Conservation (phyloP, 2,329 filamentous ascomycete genomes). For the Cladosporium colombiae region DNA sequence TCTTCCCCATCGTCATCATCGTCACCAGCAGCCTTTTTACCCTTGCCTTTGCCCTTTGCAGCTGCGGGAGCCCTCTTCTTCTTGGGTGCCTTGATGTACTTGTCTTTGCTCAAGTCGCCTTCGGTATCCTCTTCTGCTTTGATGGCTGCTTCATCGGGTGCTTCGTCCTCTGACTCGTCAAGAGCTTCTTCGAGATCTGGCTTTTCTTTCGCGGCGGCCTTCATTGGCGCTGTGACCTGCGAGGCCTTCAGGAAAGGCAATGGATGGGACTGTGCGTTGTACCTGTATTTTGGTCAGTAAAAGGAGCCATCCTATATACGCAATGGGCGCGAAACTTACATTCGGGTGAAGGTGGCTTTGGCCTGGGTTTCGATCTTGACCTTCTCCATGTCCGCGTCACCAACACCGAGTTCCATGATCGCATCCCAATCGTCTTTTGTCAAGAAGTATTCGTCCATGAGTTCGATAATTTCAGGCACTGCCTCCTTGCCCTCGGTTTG, state of each 20-base stretch:
- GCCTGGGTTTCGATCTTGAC: constrained; percentile 81
- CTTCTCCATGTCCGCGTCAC: constrained; percentile 72
- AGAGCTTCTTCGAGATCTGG: constrained; percentile 96
- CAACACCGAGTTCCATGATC: constrained; percentile 87
- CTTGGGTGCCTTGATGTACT: constrained; percentile 92
- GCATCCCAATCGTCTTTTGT: constrained; percentile 94
- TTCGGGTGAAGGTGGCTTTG: constrained; percentile 85
- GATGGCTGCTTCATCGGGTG: constrained; percentile 45
- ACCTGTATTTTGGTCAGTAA: constrained; percentile 53
- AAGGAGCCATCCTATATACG: not conserved
- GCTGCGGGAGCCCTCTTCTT: constrained; percentile 56
- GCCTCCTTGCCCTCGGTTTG: constrained; percentile 78
- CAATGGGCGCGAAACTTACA: constrained; percentile 58
- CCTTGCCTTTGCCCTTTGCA: constrained; percentile 49
- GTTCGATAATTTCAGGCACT: constrained; percentile 79
- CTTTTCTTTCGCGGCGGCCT: constrained; percentile 68
- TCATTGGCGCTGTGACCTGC: constrained; percentile 71
- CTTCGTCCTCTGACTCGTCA: constrained; percentile 75
- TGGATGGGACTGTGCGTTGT: constrained; percentile 84
- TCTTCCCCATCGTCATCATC: constrained; percentile 44
- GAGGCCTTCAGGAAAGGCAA: constrained; percentile 95
- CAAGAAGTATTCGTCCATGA: constrained; percentile 97
- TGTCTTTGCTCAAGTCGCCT: constrained; percentile 87
- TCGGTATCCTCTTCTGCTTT: constrained; percentile 67
- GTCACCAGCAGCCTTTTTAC: constrained; percentile 66